Conservation (phyloP, 164 flowering plant species). For the Aristolochia californica region DNA sequence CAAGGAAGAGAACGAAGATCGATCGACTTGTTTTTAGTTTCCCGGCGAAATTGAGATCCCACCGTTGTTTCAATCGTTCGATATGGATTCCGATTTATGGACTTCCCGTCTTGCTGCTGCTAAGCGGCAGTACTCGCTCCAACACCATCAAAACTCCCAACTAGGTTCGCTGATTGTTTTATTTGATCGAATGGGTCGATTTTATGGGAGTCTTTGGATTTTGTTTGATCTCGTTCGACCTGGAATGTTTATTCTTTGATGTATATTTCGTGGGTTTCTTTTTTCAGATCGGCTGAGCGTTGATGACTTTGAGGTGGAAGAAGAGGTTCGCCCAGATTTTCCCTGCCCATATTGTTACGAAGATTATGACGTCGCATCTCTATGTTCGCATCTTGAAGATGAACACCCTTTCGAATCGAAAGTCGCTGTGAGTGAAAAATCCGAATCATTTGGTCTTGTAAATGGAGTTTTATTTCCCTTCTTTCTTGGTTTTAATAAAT, state of each 20-base stretch:
- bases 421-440: slow-evolving; percentile 43
- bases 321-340: slow-evolving; percentile 70
- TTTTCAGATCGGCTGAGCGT: slow-evolving; percentile 59
- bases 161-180: slow-evolving; percentile 24
- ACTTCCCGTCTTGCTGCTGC: slow-evolving; percentile 86
- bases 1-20: background rate
- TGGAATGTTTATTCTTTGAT: background rate
- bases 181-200: background rate
- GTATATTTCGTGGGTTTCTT: background rate
- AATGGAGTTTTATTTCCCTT: background rate
- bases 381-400: slow-evolving; percentile 78
- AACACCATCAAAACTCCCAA: slow-evolving; percentile 57
- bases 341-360: slow-evolving; percentile 87
- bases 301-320: slow-evolving; percentile 76
- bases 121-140: slow-evolving; percentile 60
- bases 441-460: background rate
- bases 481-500: too few species aligned
- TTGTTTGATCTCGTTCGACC: background rate
- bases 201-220: background rate
- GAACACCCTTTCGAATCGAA: slow-evolving; percentile 70
- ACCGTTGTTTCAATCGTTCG: too few species aligned
- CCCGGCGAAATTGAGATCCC: too few species aligned
- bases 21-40: background rate
- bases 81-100: slow-evolving; percentile 76
- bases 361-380: slow-evolving; percentile 65